phyloP scores from a whole-genome alignment of 371 early-diverging fungal species.

The Nematocida homosporus region DNA sequence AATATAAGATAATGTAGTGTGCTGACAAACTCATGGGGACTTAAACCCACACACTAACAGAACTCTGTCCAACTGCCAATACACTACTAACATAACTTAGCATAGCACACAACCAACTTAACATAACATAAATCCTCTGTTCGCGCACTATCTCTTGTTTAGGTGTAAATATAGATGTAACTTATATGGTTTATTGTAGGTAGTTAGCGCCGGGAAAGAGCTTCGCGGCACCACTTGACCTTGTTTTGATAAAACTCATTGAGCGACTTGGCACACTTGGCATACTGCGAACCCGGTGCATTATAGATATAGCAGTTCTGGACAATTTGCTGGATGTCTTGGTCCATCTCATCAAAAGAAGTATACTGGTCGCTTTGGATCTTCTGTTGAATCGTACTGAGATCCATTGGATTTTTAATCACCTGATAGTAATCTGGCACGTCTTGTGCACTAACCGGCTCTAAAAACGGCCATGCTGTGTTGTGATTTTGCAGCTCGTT shows the following conservation, averaged over 20 bases:
- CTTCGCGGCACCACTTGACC: constrained; percentile 46
- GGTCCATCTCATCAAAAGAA: constrained; percentile 72
- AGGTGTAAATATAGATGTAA: background rate
- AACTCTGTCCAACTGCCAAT: too few species aligned
- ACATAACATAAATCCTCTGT: too few species aligned
- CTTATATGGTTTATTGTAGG: background rate
- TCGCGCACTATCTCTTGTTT: too few species aligned
- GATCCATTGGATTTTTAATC: constrained; percentile 93
- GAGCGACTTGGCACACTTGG: constrained; percentile 71
- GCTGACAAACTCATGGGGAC: too few species aligned
- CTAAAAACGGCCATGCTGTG: constrained; percentile 89
- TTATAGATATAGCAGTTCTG: constrained; percentile 80
- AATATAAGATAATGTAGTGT: too few species aligned
- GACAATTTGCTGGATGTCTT: constrained; percentile 76
- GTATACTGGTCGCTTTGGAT: constrained; percentile 74
- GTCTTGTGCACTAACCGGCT: constrained; percentile 77
- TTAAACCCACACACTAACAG: too few species aligned
- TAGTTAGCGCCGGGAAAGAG: constrained; percentile 33
- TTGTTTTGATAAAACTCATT: constrained; percentile 51
- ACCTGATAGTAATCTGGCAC: constrained; percentile 90
- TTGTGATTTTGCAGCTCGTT: constrained; percentile 74
- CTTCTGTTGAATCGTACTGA: constrained; percentile 73
- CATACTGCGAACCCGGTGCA: constrained; percentile 74
- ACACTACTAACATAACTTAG: too few species aligned
- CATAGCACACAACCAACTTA: too few species aligned